Evolutionary conservation across 768 basidiomycete genomes (phyloP).

Genomic region (Hygrocybe coccinea): DNA sequence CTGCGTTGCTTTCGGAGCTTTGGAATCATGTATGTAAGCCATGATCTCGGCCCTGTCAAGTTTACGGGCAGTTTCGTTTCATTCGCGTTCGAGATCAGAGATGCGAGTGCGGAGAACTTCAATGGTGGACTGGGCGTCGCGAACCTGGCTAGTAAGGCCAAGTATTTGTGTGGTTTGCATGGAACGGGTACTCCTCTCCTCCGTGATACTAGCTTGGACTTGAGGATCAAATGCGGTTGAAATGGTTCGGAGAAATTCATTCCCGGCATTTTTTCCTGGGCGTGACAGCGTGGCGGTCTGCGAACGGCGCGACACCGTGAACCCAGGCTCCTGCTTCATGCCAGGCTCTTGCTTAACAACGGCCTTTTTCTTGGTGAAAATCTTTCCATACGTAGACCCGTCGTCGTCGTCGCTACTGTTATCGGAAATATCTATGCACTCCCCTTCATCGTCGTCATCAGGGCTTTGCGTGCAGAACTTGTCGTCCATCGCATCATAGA

Average conservation of each 20-base stretch:
- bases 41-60: neutral
- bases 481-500: slow-evolving; percentile 17
- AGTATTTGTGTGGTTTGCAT: neutral
- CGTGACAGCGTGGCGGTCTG: neutral
- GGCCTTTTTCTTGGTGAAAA: too few relatives aligned
- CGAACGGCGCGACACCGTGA: neutral
- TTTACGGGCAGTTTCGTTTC: neutral
- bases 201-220: neutral
- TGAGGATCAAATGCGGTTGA: neutral
- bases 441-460: neutral
- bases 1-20: neutral
- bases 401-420: neutral
- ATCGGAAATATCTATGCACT: neutral
- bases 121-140: neutral
- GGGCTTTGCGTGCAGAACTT: neutral
- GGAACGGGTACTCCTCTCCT: neutral
- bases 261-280: neutral
- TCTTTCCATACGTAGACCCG: too few relatives aligned
- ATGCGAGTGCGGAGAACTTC: neutral
- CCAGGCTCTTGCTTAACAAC: too few relatives aligned
- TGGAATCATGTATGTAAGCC: neutral
- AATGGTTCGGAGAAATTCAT: neutral
- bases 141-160: neutral
- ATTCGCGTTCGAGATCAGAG: neutral
- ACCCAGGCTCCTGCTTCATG: neutral